Percentiles rank a stretch among this genome's conserved stretches.
Evolutionary conservation across 192 early-diverging fungal species (phyloP).

Genomic region (Linnemannia elongata): DNA sequence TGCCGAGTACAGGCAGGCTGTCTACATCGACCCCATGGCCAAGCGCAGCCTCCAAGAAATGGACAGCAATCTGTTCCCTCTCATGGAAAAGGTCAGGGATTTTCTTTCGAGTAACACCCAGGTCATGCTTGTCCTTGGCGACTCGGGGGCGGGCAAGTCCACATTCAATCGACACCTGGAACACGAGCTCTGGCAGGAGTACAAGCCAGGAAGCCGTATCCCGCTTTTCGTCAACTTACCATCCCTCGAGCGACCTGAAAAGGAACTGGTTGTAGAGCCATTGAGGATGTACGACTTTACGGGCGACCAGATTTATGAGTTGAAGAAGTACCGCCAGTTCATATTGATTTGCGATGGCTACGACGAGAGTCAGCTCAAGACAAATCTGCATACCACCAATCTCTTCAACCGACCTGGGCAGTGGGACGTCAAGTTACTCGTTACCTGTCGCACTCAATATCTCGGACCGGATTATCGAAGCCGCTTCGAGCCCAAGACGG

Average conservation of each 20-base stretch:
- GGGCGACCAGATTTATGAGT: neutral
- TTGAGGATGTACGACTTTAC: neutral
- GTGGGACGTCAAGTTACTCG: slow-evolving; percentile 16
- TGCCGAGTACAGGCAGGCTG: neutral
- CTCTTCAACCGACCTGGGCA: slow-evolving; percentile 11
- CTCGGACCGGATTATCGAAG: slow-evolving; percentile 12
- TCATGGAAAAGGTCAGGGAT: neutral
- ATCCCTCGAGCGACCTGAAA: neutral
- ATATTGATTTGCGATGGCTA: slow-evolving; percentile 1
- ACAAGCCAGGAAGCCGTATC: neutral
- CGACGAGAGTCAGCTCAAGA: neutral
- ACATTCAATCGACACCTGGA: slow-evolving; percentile 21
- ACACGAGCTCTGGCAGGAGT: neutral
- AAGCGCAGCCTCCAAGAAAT: neutral
- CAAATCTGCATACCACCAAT: neutral
- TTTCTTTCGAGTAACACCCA: slow-evolving; percentile 8
- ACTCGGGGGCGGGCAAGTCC: slow-evolving; percentile 9
- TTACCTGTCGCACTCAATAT: slow-evolving; percentile 30
- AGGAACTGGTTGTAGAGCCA: neutral
- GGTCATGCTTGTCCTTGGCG: neutral
- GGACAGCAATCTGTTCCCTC: neutral
- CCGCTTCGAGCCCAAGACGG: slow-evolving; percentile 10
- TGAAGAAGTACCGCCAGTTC: neutral
- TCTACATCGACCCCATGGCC: neutral
- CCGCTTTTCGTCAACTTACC: slow-evolving; percentile 10